Conservation (phyloP, 2,329 filamentous ascomycete species). For the Colletotrichum coccodes region DNA sequence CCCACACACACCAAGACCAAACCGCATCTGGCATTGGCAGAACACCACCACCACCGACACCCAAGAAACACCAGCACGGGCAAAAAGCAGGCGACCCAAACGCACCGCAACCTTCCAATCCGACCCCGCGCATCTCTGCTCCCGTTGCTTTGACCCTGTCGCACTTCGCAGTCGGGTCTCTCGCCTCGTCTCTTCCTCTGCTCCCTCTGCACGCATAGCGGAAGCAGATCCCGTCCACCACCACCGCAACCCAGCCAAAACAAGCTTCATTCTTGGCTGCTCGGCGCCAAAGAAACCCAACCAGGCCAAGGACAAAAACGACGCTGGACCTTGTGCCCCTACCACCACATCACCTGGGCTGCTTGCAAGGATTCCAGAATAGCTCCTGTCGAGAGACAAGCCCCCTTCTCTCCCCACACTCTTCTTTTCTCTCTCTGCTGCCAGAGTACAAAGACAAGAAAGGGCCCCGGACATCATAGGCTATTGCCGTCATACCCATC, state of each 20-base stretch:
- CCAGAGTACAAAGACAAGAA: constrained; percentile 12
- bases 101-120: too few species aligned
- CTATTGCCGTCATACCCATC: not conserved
- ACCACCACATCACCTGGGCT: constrained; percentile 9
- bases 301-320: not conserved
- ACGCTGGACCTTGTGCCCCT: constrained; percentile 7
- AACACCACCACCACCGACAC: not conserved
- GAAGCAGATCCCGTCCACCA: constrained; percentile 2
- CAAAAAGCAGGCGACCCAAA: not conserved
- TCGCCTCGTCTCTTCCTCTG: not conserved
- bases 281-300: not conserved
- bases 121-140: not conserved
- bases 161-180: not conserved
- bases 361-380: constrained; percentile 12
- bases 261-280: constrained; percentile 6
- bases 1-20: not conserved
- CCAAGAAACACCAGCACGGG: not conserved
- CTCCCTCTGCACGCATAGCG: not conserved
- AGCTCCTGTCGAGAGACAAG: not conserved
- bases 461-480: not conserved
- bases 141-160: constrained; percentile 4
- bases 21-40: not conserved
- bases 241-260: not conserved
- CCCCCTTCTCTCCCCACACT: not conserved
- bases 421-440: not conserved